A percentile compares a stretch with the other conserved stretches of the same genome.
phyloP scores from a whole-genome alignment of 345 rosid genomes.

The Geranium rotundifolium region DNA sequence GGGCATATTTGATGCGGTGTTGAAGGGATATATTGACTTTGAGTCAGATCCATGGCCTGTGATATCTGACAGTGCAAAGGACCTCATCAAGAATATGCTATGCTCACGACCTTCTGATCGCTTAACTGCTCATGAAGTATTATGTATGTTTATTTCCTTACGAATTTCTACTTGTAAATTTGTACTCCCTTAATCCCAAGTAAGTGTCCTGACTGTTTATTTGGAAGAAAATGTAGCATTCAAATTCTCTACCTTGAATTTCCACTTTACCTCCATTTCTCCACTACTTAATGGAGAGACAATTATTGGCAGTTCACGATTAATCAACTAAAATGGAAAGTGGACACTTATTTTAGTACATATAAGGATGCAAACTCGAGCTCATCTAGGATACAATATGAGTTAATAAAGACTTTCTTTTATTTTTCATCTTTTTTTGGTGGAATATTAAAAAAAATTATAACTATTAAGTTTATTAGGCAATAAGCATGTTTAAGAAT shows the following conservation, averaged over 20 bases:
- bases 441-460: too few species aligned
- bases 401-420: too few species aligned
- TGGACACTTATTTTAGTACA: background rate
- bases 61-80: slow-evolving; percentile 84
- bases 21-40: slow-evolving; percentile 86
- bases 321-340: too few species aligned
- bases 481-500: too few species aligned
- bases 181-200: background rate
- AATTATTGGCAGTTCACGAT: too few species aligned
- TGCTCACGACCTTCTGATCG: slow-evolving; percentile 70
- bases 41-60: slow-evolving; percentile 96
- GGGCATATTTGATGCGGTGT: slow-evolving; percentile 95
- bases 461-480: too few species aligned
- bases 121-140: slow-evolving; percentile 87
- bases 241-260: too few species aligned
- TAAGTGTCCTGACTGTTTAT: too few species aligned
- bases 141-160: slow-evolving; percentile 47
- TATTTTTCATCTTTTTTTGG: too few species aligned
- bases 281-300: background rate
- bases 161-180: background rate
- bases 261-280: background rate
- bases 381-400: too few species aligned
- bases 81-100: slow-evolving; percentile 73
- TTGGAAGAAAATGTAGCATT: too few species aligned
- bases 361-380: too few species aligned